These are phyloP conservation scores for Meira miltonrushii DNA, from an alignment of 1,284 basidiomycete genomes.

Conservation along the genomic window DNA sequence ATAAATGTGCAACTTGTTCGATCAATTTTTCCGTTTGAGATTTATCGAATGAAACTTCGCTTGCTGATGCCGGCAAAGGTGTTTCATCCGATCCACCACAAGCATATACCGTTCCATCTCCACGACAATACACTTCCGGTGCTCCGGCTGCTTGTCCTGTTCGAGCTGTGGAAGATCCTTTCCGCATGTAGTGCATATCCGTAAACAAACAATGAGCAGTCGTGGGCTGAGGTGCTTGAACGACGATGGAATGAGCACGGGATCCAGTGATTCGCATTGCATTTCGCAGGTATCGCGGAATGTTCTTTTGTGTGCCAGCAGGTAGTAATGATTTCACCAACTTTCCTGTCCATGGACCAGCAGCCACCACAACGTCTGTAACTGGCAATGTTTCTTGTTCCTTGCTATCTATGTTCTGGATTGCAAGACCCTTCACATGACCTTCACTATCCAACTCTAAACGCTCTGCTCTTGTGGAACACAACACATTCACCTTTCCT, in stretches of 20 bases:
- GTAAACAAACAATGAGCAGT: conserved; percentile 58
- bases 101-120: conserved; percentile 52
- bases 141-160: conserved; percentile 23
- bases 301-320: not conserved
- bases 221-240: conserved; percentile 42
- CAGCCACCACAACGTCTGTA: conserved; percentile 65
- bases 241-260: conserved; percentile 58
- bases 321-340: conserved; percentile 59
- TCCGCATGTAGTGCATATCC: conserved; percentile 53
- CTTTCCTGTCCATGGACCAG: conserved; percentile 75
- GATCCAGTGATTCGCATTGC: conserved; percentile 52
- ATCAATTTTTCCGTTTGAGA: conserved; percentile 54
- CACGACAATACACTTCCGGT: conserved; percentile 46
- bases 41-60: conserved; percentile 41
- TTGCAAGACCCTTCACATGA: conserved; percentile 22
- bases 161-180: not conserved
- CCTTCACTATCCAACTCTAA: conserved; percentile 22
- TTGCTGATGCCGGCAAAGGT: conserved; percentile 49
- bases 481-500: conserved; percentile 55
- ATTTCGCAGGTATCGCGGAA: conserved; percentile 47
- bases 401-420: conserved; percentile 16
- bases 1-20: conserved; percentile 55
- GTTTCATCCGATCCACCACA: conserved; percentile 54
- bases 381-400: conserved; percentile 13
- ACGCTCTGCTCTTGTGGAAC: conserved; percentile 42